Evolutionary conservation across 805 yeast species (phyloP), one percentile per base, ranked within the genome.

Genomic region (Ogataea paradorogensis): DNA sequence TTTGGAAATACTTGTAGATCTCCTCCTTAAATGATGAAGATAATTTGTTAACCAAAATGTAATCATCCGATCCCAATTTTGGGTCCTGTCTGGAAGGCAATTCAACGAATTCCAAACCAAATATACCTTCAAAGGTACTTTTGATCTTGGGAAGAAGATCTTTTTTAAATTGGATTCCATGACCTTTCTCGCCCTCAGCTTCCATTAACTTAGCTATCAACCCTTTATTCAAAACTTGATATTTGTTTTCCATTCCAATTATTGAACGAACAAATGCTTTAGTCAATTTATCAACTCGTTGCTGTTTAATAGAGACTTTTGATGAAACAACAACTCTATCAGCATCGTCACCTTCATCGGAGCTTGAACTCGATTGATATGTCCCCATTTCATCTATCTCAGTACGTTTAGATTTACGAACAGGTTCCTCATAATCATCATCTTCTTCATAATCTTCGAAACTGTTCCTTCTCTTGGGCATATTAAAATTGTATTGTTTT

Each of bases 71-170:
- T 3, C 28, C 14, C 9, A 14, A 22, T 27, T 43, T 38, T 4
- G 35, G 11, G 2, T 30, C 35, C 8, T 31, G 22, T 22, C 15
- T 27, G n/a, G 38, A 13, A 14, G 55, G 48, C n/a, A 59, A 25
- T 24, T 55, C 62, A 2, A 48, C 52, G 15, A 64, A 35, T 9
- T 54, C 56, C 39, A 60, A 33, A 2, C 58, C 56, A 35, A 64
- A 56, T 2, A 40, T 46, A 2, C 40, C 38, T 3, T 25, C 21
- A 8, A 62, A 38, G 1, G 39, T 29, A 7, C 28, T 27, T 16
- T 45, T 41, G 4, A 56, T 38, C 7, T 30, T 25, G 2, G 53
- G 53, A 14, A 52, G 33, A 8, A 64, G 46, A 25, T 58, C 51
- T 31, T 50, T 50, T 15, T 45, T 56, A 34, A 60, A 59, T 22